Conservation (phyloP, 2,329 filamentous ascomycete species). For the Colletotrichum higginsianum region DNA sequence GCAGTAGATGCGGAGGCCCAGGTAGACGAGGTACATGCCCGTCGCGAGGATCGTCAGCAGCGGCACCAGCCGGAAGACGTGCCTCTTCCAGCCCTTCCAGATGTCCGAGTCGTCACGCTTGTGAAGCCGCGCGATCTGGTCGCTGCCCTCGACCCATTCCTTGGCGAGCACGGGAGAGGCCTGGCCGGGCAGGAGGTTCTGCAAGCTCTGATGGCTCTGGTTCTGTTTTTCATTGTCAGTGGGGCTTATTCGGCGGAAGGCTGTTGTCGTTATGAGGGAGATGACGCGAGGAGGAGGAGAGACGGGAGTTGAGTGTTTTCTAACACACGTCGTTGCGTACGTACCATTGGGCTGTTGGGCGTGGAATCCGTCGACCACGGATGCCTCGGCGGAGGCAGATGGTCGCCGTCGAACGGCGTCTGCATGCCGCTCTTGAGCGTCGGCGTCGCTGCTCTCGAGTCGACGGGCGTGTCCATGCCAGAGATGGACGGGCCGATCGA, state of each 20-base stretch:
- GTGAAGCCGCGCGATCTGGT: slow-evolving; percentile 57
- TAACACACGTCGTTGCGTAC: no score
- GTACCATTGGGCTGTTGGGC: slow-evolving; percentile 49
- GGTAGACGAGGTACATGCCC: slow-evolving; percentile 63
- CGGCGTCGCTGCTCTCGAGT: slow-evolving; percentile 49
- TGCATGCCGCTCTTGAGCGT: slow-evolving; percentile 49
- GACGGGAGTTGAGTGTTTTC: no score
- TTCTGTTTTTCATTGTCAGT: slow-evolving; percentile 49
- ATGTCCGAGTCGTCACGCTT: slow-evolving; percentile 61
- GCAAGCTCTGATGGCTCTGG: slow-evolving; percentile 59
- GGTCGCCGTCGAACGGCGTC: slow-evolving; percentile 46
- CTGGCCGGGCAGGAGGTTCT: slow-evolving; percentile 55
- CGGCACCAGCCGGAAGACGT: slow-evolving; percentile 56
- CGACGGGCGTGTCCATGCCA: slow-evolving; percentile 43
- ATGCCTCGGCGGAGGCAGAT: slow-evolving; percentile 33
- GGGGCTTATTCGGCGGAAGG: no score
- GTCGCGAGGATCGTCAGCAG: slow-evolving; percentile 58
- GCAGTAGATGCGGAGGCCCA: slow-evolving; percentile 66
- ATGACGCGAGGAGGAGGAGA: no score
- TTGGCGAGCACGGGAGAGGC: slow-evolving; percentile 49
- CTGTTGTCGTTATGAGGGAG: no score
- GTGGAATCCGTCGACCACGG: slow-evolving; percentile 36
- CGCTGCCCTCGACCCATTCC: slow-evolving; percentile 51
- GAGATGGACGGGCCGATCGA: slow-evolving; percentile 39
- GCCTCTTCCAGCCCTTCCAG: slow-evolving; percentile 61